Evolutionary conservation across 1,139 yeast species (phyloP), one percentile per base, ranked within the genome.

Genomic region (Zygosaccharomyces pseudobailii): DNA sequence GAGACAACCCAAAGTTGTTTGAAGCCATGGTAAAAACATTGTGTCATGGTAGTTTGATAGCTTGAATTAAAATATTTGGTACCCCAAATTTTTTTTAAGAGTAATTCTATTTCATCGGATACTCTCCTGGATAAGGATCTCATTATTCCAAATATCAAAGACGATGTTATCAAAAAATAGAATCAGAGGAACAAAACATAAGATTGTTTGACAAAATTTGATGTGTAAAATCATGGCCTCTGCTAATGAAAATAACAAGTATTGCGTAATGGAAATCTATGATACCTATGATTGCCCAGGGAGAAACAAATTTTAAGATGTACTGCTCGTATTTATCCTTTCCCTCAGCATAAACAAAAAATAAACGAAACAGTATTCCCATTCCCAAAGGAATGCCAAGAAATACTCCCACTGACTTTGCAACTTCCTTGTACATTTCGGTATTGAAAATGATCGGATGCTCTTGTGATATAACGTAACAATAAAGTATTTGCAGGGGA

Each of bases 1-100:
- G 65, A 46, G 79, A 75, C 41, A 78, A 63, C 55, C 78, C 82
- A 51, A 73, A 73, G 50, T 79, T 79, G 58, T 79, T 79, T 4
- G 81, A 75, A 2, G 82, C 75, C 19, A 83, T 82, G 1, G 83
- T 78, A 53, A 80, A 79, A 9, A n/a, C 78, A 67, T 55, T 78
- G 84, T 3, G 82, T 74, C 22, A 72, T 67, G 3, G 74, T 71
- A 38, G 69, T 67, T 6, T 66, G 57, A 57, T 77, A 79, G 38
- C 56, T 60, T 5, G 78, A 76, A 40, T 66, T 56, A 55, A 79
- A 74, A 13, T 51, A 51, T 30, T 42, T 38, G 36, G 47, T 48
- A 27, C 55, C 58, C 65, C 65, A 61, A 49, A 55, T 58, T 17
- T 34, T 45, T 36, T 22, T 44, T 7, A 21, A 33, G 28, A 41